Percentiles rank a stretch among this genome's conserved stretches.
phyloP scores from a whole-genome alignment of 331 rosid species.

The Malus hybrid region DNA sequence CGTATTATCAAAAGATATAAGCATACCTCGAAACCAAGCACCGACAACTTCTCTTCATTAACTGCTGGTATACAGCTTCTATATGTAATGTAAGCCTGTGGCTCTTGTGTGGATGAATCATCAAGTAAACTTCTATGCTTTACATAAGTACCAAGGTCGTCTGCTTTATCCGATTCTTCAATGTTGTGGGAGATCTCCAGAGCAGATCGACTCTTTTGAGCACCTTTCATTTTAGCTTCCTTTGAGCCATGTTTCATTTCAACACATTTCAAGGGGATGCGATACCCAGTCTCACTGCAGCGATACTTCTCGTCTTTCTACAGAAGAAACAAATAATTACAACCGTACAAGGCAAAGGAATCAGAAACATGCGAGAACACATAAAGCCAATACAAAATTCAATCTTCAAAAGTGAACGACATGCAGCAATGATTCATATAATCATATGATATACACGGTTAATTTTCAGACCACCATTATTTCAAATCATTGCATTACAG shows the following conservation, averaged over 20 bases:
- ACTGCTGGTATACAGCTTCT: slow-evolving; percentile 78
- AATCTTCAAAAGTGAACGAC: neutral
- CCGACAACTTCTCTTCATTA: slow-evolving; percentile 66
- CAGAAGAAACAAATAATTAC: neutral
- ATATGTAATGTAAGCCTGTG: slow-evolving; percentile 60
- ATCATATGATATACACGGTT: neutral
- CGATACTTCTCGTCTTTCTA: slow-evolving; percentile 68
- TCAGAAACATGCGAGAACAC: neutral
- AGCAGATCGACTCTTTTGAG: slow-evolving; percentile 29
- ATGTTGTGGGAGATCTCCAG: slow-evolving; percentile 34
- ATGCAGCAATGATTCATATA: neutral
- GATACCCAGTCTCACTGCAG: slow-evolving; percentile 94
- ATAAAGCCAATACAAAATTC: neutral
- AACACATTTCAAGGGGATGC: slow-evolving; percentile 77
- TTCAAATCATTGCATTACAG: neutral
- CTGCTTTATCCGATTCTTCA: slow-evolving; percentile 17
- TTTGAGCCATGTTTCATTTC: slow-evolving; percentile 41
- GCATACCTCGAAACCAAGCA: slow-evolving; percentile 73
- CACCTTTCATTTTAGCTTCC: slow-evolving; percentile 20
- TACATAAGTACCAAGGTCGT: slow-evolving; percentile 13
- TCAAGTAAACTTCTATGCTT: slow-evolving; percentile 43
- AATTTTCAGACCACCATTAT: neutral
- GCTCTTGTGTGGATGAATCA: slow-evolving; percentile 24
- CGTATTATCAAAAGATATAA: neutral
- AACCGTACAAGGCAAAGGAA: slow-evolving; percentile 6